These are phyloP conservation scores for Diplodia corticola DNA, from an alignment of 2,329 filamentous ascomycete genomes.

Conservation along the genomic window DNA sequence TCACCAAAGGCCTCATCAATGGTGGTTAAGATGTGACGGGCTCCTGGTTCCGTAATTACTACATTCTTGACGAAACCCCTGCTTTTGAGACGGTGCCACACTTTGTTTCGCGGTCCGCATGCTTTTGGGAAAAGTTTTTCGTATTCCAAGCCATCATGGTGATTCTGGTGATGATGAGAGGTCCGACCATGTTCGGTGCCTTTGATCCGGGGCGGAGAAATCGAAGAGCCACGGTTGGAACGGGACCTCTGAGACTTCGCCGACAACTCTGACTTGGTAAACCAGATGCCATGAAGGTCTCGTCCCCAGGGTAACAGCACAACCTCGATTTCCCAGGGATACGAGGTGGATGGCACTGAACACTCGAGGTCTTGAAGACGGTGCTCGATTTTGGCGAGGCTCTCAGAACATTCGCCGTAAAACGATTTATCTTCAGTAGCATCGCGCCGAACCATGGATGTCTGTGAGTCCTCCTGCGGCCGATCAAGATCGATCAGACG, in stretches of 20 bases:
- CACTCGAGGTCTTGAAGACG: constrained; percentile 58
- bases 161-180: constrained; percentile 49
- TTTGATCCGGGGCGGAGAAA: constrained; percentile 20
- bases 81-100: constrained; percentile 72
- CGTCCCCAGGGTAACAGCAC: constrained; percentile 70
- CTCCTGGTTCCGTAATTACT: constrained; percentile 62
- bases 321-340: constrained; percentile 74
- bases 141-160: constrained; percentile 43
- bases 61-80: constrained; percentile 69
- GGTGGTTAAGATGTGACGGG: constrained; percentile 66
- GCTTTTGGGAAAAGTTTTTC: constrained; percentile 67
- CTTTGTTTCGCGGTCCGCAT: constrained; percentile 61
- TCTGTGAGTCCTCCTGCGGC: constrained; percentile 23
- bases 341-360: constrained; percentile 59
- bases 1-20: constrained; percentile 63
- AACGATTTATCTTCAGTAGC: constrained; percentile 39
- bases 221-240: constrained; percentile 25
- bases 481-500: constrained; percentile 46
- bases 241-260: constrained; percentile 43
- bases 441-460: constrained; percentile 30
- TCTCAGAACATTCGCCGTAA: constrained; percentile 29
- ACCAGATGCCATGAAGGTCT: constrained; percentile 57
- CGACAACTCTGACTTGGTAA: constrained; percentile 44
- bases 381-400: constrained; percentile 51
- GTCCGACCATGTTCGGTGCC: constrained; percentile 45